Base-by-base conservation (phyloP, 441 rosid species). In the Hypseocharis bilobata region DNA sequence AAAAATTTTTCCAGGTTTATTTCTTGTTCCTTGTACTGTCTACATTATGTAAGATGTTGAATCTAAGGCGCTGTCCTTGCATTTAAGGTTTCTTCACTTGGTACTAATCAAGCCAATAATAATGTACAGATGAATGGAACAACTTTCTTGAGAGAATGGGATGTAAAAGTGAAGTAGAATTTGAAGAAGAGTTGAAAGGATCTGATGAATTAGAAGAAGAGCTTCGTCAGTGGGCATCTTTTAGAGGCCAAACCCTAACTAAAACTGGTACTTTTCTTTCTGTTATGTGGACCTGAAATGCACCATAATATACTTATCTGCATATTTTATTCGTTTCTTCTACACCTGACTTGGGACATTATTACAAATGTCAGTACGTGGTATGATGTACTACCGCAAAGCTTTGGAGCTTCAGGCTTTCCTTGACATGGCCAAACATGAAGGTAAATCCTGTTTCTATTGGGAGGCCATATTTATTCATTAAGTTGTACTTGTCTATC, bases 341-440 rank as follows among this genome's bases (percentile, higher is more conserved):
- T 58, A 52, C 62, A 56, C 56, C 45, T 78, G 65, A 70, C 58
- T n/a, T 54, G 61, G 73, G 52, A 60, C 45, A 34, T 62, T 42
- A n/a, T 77, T 64, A 47, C 14, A 54, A 54, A 70, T 82, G 61
- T 29, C 85, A 92, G 99, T 95, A 13, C 80, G 99, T 81, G 99
- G 99, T 64, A 95, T 95, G 97, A 95, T 95, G 99, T 95, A 95
- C 78, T 87, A 83, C 70, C 88, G 99, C 32, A 86, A 84, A 82
- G 99, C 99, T 22, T 80, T 95, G 92, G 98, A 95, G 80, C 96
- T 95, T 71, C 99, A 95, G 81, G 95, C 99, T 66, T 95, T 95
- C 79, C 96, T 95, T 79, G 99, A 95, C 78, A 95, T 95, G 98
- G 99, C 98, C 69, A 77, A 79, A 74, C 83, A 89, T 74, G 98